phyloP scores from a whole-genome alignment of 495 filamentous ascomycete genomes.

The Penicillium silybi region DNA sequence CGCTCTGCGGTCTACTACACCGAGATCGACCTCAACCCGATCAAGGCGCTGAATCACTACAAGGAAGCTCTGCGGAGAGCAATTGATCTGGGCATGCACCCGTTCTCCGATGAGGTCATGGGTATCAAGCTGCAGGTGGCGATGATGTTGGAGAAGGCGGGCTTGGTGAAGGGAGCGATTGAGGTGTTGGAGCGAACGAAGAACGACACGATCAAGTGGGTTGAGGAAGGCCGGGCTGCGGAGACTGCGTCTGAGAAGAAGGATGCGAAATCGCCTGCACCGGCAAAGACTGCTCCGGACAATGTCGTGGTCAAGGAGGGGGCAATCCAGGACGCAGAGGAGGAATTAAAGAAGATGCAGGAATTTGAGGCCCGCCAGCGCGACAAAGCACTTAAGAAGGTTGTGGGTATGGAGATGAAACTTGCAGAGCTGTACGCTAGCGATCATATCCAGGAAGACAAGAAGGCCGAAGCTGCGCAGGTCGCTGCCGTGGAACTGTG shows the following conservation, averaged over 20 bases:
- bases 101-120: constrained; percentile 82
- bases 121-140: constrained; percentile 83
- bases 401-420: constrained; percentile 72
- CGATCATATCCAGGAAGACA: constrained; percentile 45
- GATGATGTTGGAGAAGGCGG: constrained; percentile 69
- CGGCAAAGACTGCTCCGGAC: constrained; percentile 14
- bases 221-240: constrained; percentile 46
- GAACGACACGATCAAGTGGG: constrained; percentile 54
- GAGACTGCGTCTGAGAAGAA: constrained; percentile 25
- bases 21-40: constrained; percentile 66
- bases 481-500: constrained; percentile 80
- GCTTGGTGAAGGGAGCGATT: constrained; percentile 60
- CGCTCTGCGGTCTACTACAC: constrained; percentile 86
- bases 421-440: constrained; percentile 70
- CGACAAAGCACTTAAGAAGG: constrained; percentile 66
- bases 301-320: constrained; percentile 23
- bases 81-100: constrained; percentile 70
- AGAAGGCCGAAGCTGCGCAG: constrained; percentile 67
- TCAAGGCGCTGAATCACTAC: constrained; percentile 76
- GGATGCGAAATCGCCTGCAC: constrained; percentile 16
- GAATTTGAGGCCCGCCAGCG: constrained; percentile 55
- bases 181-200: constrained; percentile 63
- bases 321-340: constrained; percentile 28
- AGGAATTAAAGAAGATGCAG: constrained; percentile 26
- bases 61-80: constrained; percentile 68